Conservation (phyloP, 768 basidiomycete species). For the Boletus subparvulus region DNA sequence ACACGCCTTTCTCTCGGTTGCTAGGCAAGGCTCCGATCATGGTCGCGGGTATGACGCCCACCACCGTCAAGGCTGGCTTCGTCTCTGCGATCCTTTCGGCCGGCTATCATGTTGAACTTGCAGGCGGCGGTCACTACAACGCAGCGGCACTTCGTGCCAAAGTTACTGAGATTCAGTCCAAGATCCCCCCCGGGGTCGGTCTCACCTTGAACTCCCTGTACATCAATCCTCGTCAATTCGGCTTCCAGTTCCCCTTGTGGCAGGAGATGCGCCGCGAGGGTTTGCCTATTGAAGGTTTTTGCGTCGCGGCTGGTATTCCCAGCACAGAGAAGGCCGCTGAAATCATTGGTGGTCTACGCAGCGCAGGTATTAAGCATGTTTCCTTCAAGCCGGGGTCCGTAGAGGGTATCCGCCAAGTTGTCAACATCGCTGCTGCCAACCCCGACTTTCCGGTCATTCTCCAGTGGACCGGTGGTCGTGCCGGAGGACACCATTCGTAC, state of each 20-base stretch:
- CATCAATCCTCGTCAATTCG: constrained; percentile 97
- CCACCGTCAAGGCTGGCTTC: constrained; percentile 93
- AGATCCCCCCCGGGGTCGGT: constrained; percentile 85
- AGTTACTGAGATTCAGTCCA: constrained; percentile 86
- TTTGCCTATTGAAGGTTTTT: constrained; percentile 96
- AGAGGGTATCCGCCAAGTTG: constrained; percentile 95
- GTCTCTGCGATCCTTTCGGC: constrained; percentile 91
- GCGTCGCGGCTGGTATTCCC: constrained; percentile 96
- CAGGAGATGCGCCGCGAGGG: constrained; percentile 96
- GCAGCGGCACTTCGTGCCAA: constrained; percentile 84
- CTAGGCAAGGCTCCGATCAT: constrained; percentile 97
- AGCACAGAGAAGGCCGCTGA: constrained; percentile 96
- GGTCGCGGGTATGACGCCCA: constrained; percentile 99
- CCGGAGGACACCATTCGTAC: constrained; percentile 97
- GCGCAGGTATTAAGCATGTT: constrained; percentile 91
- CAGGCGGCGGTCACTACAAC: constrained; percentile 98
- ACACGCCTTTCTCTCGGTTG: constrained; percentile 95
- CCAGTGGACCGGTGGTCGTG: constrained; percentile 99
- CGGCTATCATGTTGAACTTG: constrained; percentile 95
- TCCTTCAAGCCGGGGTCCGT: constrained; percentile 98
- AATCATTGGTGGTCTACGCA: constrained; percentile 82
- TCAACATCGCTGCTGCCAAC: constrained; percentile 92
- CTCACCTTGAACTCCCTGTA: constrained; percentile 94
- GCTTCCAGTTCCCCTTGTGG: constrained; percentile 97
- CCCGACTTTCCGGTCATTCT: constrained; percentile 96